Conservation (phyloP, 148 eudicot species). For the Vaccinium darrowii region DNA sequence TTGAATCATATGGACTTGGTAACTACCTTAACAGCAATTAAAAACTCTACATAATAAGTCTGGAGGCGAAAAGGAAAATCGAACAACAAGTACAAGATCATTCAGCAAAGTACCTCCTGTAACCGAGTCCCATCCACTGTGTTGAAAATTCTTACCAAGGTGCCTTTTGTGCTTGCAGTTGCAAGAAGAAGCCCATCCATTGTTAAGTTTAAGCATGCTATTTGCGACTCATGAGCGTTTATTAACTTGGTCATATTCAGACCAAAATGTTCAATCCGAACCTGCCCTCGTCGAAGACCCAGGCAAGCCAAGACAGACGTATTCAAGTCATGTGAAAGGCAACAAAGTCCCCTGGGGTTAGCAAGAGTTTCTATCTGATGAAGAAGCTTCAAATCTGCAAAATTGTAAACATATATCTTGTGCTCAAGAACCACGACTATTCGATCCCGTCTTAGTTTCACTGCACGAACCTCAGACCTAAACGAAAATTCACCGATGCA, state of each 20-base stretch:
- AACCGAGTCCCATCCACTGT: constrained; percentile 93
- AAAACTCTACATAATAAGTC: neutral
- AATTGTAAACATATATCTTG: constrained; percentile 85
- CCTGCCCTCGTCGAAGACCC: constrained; percentile 83
- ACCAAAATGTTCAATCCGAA: constrained; percentile 93
- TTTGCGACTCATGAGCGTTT: constrained; percentile 82
- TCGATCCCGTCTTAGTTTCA: constrained; percentile 82
- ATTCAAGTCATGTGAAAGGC: constrained; percentile 76
- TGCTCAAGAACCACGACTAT: constrained; percentile 92
- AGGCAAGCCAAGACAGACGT: constrained; percentile 91
- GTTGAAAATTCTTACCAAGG: constrained; percentile 81
- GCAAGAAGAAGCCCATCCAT: constrained; percentile 96
- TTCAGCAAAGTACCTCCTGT: constrained; percentile 75
- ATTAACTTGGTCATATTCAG: constrained; percentile 75
- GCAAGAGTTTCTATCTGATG: constrained; percentile 88
- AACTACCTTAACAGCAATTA: neutral
- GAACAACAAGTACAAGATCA: neutral
- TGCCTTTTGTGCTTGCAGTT: constrained; percentile 90
- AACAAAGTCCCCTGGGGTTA: constrained; percentile 90
- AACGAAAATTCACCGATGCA: constrained; percentile 90
- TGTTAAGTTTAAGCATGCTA: constrained; percentile 85
- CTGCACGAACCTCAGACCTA: constrained; percentile 83
- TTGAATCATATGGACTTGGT: neutral
- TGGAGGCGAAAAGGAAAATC: neutral
- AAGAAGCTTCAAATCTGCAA: constrained; percentile 82